Conservation (phyloP, 2,329 filamentous ascomycete species). For the Colletotrichum filicis region DNA sequence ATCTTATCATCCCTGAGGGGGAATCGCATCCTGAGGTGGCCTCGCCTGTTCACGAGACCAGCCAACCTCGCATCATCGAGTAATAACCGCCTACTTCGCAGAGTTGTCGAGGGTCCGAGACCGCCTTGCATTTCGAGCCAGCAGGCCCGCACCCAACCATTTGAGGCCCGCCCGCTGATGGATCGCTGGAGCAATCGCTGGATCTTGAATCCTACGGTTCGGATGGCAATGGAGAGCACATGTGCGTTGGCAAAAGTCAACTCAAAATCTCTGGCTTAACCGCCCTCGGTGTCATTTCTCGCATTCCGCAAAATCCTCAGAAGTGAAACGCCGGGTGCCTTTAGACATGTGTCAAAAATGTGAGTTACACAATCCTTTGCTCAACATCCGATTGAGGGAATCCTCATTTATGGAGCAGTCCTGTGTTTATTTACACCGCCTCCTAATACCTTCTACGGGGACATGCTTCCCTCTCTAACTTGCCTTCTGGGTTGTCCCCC, state of each 20-base stretch:
- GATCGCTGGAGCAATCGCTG: neutral
- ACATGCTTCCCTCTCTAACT: neutral
- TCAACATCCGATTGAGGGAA: neutral
- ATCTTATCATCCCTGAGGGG: constrained; percentile 25
- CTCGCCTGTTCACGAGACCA: constrained; percentile 22
- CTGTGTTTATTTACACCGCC: neutral
- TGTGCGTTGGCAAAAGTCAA: neutral
- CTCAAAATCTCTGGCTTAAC: neutral
- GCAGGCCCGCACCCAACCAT: constrained; percentile 1
- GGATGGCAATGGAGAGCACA: neutral
- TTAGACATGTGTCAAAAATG: neutral
- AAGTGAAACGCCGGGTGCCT: neutral
- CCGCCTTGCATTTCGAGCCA: constrained; percentile 17
- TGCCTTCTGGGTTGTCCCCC: neutral
- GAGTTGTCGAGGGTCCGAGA: neutral
- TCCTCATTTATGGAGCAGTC: neutral
- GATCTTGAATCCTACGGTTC: neutral
- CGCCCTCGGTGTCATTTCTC: neutral
- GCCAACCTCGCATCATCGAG: constrained; percentile 1
- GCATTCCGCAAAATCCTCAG: neutral
- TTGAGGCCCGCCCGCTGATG: neutral
- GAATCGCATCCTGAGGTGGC: constrained; percentile 6
- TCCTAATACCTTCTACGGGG: neutral
- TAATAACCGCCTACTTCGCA: neutral
- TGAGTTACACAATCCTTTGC: constrained; percentile 1